Percentiles rank a stretch among this genome's conserved stretches.
Evolutionary conservation across 2,329 filamentous ascomycete species (phyloP).

Genomic region (Gyromitra esculenta): DNA sequence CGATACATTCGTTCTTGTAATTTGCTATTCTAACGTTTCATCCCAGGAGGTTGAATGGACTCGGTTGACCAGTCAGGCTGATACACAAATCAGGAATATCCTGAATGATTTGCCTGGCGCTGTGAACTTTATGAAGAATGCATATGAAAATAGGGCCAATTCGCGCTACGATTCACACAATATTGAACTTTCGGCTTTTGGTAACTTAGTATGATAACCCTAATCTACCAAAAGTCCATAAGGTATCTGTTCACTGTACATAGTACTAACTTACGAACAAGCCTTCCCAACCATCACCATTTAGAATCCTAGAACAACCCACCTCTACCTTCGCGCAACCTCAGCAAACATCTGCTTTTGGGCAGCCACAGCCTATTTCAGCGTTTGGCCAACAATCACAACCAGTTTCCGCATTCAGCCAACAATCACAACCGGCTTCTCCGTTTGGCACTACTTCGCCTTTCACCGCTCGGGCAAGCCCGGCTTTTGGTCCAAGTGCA

Average conservation of each 20-base stretch:
- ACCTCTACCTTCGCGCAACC: conserved; percentile 28
- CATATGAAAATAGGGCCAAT: conserved; percentile 46
- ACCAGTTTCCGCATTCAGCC: conserved; percentile 35
- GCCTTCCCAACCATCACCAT: conserved; percentile 20
- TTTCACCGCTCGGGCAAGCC: conserved; percentile 38
- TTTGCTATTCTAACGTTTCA: conserved; percentile 24
- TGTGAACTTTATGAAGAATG: conserved; percentile 50
- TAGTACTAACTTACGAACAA: conserved; percentile 13
- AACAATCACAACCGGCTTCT: conserved; percentile 32
- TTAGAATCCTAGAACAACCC: conserved; percentile 37
- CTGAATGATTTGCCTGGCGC: conserved; percentile 52
- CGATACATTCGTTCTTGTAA: not conserved
- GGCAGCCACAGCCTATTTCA: conserved; percentile 37
- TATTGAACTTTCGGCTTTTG: conserved; percentile 3
- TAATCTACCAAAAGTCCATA: not conserved
- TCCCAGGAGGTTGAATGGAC: conserved; percentile 50
- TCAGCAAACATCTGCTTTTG: conserved; percentile 28
- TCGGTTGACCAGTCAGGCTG: conserved; percentile 43
- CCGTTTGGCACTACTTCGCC: conserved; percentile 39
- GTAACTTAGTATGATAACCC: conserved; percentile 15
- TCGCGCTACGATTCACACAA: conserved; percentile 44
- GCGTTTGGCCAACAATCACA: conserved; percentile 41
- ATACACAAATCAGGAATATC: conserved; percentile 53
- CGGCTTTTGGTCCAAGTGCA: conserved; percentile 49
- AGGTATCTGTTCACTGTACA: not conserved